Conservation (phyloP, 176 grass and related monocot genomes). For the Musa itinerans region DNA sequence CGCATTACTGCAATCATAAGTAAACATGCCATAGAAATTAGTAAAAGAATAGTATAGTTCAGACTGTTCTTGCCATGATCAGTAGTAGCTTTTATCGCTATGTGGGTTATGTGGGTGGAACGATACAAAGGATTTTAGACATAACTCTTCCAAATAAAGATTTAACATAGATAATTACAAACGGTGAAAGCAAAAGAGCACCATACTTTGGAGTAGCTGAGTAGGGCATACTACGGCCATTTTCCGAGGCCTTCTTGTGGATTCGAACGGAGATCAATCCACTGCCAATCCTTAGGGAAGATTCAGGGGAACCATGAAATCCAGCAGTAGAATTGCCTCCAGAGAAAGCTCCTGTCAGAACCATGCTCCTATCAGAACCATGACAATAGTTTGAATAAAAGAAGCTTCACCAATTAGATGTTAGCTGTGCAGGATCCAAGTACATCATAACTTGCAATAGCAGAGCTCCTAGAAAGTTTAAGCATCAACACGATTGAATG, state of each 20-base stretch:
- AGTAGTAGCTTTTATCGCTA: too few species aligned
- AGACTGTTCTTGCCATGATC: too few species aligned
- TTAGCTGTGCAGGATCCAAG: background rate
- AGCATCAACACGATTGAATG: too few species aligned
- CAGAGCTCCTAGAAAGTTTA: background rate
- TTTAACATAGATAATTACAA: background rate
- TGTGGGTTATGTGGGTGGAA: too few species aligned
- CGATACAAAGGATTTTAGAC: too few species aligned
- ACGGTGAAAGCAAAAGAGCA: background rate
- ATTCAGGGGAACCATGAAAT: slow-evolving; percentile 80
- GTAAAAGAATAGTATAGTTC: too few species aligned
- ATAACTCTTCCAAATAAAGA: too few species aligned
- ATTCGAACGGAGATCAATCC: slow-evolving; percentile 62
- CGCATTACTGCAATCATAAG: too few species aligned
- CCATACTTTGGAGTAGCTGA: slow-evolving; percentile 55
- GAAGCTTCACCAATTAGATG: background rate
- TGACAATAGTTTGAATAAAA: background rate
- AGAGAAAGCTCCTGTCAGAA: slow-evolving; percentile 54
- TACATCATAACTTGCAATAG: background rate
- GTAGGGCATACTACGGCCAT: slow-evolving; percentile 19
- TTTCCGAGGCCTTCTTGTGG: slow-evolving; percentile 48
- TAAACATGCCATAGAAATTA: too few species aligned
- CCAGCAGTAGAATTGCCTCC: slow-evolving; percentile 27
- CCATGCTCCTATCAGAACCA: slow-evolving; percentile 36
- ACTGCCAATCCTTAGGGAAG: slow-evolving; percentile 24